Base-by-base conservation (phyloP, 1,284 basidiomycete species). In the Mycosarcoma mackinlayi region DNA sequence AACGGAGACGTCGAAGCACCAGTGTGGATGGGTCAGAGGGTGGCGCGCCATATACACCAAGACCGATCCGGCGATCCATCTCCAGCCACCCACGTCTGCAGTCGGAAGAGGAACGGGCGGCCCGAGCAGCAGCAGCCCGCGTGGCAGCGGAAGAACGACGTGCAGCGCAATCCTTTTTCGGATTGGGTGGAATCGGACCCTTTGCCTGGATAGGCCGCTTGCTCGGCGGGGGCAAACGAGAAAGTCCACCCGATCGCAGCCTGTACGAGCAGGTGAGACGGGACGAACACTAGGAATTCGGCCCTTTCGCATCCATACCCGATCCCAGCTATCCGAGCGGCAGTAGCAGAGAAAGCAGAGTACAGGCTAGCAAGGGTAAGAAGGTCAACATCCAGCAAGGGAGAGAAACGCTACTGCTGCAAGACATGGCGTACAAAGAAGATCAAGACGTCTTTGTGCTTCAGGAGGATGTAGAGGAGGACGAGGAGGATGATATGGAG, bases 71-170 rank as follows among this genome's bases (percentile, higher is more conserved):
- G 11, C 57, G 61, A 21, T 61, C 76, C 25, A 78, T 64, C 51
- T 55, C 55, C 35, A 73, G 75, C 49, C 84, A 88, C 85, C 88
- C 77, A 79, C 84, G 86, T 71, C 86, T 90, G 82, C 89, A 89
- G 83, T 85, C 86, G 58, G 79, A 89, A 39, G 90, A 91, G 73
- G 88, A 91, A 63, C 88, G 89, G 64, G 91, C 90, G 0, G 90
- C 92, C 67, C 85, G 78, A 21, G 79, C 80, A 1, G 71, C 65
- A 16, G 80, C 79, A 19, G 66, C 73, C 1, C 60, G 64, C 1
- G 71, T 76, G 3, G 73, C 73, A 1, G 65, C 68, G 0, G 72
- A 72, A 21, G 67, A 78, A 16, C 54, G 93, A 0, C 88, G 91
- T 76, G 91, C 92, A 64, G 59, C 67, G 2, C 55, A 64, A 23